Conservation (phyloP, 176 grass and related monocot genomes). For the Melocanna baccifera region DNA sequence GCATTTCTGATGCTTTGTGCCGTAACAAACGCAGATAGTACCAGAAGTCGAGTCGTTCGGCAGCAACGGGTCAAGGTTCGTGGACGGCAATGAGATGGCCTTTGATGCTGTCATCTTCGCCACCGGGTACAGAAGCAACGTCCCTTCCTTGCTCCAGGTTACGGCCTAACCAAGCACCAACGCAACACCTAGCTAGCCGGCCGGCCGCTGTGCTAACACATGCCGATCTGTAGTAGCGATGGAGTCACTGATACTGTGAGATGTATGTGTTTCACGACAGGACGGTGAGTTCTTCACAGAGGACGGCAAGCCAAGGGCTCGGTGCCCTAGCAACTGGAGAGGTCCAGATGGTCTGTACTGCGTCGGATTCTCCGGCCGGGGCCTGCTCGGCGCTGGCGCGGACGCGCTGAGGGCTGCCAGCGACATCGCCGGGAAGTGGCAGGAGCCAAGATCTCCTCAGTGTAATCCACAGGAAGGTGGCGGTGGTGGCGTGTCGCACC, state of each 20-base stretch:
- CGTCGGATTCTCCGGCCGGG: conserved; percentile 79
- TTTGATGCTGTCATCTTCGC: conserved; percentile 90
- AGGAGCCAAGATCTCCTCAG: conserved; percentile 37
- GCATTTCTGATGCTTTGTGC: conserved; percentile 30
- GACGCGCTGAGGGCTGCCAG: conserved; percentile 62
- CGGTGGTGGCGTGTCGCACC: neutral
- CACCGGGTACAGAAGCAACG: conserved; percentile 94
- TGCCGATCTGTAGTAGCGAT: neutral
- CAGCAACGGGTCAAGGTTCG: conserved; percentile 57
- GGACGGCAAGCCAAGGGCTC: conserved; percentile 62
- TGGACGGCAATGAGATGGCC: conserved; percentile 67
- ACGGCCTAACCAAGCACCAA: neutral
- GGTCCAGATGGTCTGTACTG: conserved; percentile 75
- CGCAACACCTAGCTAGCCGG: neutral
- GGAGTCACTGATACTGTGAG: conserved; percentile 3
- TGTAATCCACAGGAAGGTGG: conserved; percentile 29
- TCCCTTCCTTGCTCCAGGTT: conserved; percentile 90
- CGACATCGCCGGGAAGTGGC: conserved; percentile 75
- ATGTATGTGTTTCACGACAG: conserved; percentile 25
- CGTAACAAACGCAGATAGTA: conserved; percentile 64
- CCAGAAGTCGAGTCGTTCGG: conserved; percentile 69
- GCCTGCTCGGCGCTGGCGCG: conserved; percentile 66
- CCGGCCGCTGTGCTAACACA: neutral
- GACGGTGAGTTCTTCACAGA: conserved; percentile 53
- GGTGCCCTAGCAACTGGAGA: conserved; percentile 53